A percentile compares a stretch with the other conserved stretches of the same genome.
phyloP scores from a whole-genome alignment of 164 flowering plant species.

The Magnolia kwangsiensis region DNA sequence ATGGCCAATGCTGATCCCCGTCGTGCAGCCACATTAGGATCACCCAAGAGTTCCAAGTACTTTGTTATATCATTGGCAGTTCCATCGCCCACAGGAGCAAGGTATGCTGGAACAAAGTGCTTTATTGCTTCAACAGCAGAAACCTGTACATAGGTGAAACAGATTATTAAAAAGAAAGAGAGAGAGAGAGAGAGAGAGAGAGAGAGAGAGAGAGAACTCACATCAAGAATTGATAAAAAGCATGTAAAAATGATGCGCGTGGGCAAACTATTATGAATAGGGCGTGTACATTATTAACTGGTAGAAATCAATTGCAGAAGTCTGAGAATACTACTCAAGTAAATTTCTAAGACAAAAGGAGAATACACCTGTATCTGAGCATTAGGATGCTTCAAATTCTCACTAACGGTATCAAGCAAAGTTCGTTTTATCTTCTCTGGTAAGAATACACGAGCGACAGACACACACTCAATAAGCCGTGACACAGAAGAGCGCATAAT shows the following conservation, averaged over 20 bases:
- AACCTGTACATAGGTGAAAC: conserved; percentile 33
- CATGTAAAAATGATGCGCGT: neutral
- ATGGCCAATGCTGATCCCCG: conserved; percentile 92
- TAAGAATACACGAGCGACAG: conserved; percentile 43
- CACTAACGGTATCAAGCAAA: conserved; percentile 76
- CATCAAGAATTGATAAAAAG: neutral
- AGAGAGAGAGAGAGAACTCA: neutral
- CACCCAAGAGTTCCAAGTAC: conserved; percentile 63
- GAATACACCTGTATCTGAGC: conserved; percentile 77
- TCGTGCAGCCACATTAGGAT: conserved; percentile 81
- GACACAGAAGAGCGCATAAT: conserved; percentile 96
- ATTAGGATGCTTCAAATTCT: conserved; percentile 92
- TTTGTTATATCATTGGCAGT: conserved; percentile 39
- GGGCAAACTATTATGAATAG: neutral
- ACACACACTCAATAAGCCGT: conserved; percentile 73
- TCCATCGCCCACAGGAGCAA: conserved; percentile 26
- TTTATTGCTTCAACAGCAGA: conserved; percentile 83
- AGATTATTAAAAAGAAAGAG: neutral
- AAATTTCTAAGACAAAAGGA: neutral
- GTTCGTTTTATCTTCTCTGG: conserved; percentile 55
- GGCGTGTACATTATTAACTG: neutral
- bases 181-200: neutral
- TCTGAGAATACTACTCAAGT: neutral
- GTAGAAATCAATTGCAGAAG: conserved; percentile 1
- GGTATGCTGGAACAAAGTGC: conserved; percentile 56